Evolutionary conservation across 345 rosid species (phyloP), one percentile per base, ranked within the genome.

Genomic region (Eucalyptus grandis): DNA sequence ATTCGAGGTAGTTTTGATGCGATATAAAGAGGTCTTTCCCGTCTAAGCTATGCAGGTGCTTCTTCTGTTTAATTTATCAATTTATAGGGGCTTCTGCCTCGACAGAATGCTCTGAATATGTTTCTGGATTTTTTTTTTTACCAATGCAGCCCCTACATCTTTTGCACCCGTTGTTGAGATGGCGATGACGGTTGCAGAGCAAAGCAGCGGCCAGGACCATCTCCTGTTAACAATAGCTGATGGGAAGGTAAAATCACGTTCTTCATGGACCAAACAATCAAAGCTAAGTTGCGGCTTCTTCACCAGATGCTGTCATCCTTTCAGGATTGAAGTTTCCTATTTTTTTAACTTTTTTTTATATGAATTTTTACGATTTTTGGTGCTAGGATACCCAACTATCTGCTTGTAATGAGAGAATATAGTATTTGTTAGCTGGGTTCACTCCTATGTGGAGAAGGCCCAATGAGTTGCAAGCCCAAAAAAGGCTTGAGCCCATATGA

Each of bases 131-230:
- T 40, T 40, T 40, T 88, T 86, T 86, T 92, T 53, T 53, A 91
- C 1, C 30, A 58, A 24, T 62, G 85, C 92, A 97, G 99, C 98
- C 85, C 99, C 98, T 5, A 97, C 98, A 77, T 97, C 99, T 87
- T 97, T 97, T 90, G 98, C 97, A 46, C 99, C 98, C 47, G 91
- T 95, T 82, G 92, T 97, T 60, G 98, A 96, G 56, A 97, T 94
- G 97, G 98, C 96, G 87, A 91, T 91, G 90, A 94, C 96, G 9
- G 96, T 95, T 87, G 98, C 96, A 86, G 98, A 96, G 96, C 94
- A 96, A 92, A 96, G 98, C 90, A 96, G 95, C 4, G 97, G 96
- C 49, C 99, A 96, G 86, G 96, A 96, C 94, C 99, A 97, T 92
- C 97, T 97, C 91, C 91, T 97, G 88, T 90, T 96, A 89, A 96